Base-by-base conservation (phyloP, 441 rosid genomes). In the Brassica hybrid region DNA sequence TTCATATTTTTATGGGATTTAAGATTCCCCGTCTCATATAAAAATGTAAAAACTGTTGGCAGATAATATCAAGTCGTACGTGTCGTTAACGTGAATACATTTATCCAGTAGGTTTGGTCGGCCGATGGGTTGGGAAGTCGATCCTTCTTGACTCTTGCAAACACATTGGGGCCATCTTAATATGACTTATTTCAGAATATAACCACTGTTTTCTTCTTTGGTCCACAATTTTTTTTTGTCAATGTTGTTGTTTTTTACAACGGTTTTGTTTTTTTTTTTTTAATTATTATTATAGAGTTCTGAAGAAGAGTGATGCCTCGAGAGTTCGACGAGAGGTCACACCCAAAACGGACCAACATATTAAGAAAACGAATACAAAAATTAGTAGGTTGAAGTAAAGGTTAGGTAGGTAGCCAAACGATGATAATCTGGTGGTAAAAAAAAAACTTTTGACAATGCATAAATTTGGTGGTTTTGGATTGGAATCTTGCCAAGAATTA, bases 61-160 rank as follows among this genome's bases (percentile, higher is more conserved):
- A 64, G 34, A 21, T 32, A 1, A 50, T 50, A 72, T 12, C 19
- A 73, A 50, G 38, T 34, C 64, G 11, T 21, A 64, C 18, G 25
- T 50, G 54, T 30, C 63, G 0, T 73, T 64, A 63, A 60, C n/a
- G 19, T 62, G 50, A 45, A 30, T 62, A 62, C 36, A 72, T 72
- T 48, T 61, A 62, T 62, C 61, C 32, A 48, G 34, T 48, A 30
- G 62, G 52, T 73, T 63, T 73, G 69, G 63, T 73, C 25, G 17
- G 70, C 54, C 0, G 32, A 73, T 64, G 25, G 70, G 17, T 34
- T 73, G 16, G 7, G 8, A 52, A 64, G 16, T 52, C 34, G 19
- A 73, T 34, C 64, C 21, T 65, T 65, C 14, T 36, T 65, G 68
- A 4, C 77, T 38, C 77, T 54, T 74, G 71, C 67, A 54, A 65